These are phyloP conservation scores for Sicyos edulis DNA, from an alignment of 306 rosid genomes.

Conservation along the genomic window DNA sequence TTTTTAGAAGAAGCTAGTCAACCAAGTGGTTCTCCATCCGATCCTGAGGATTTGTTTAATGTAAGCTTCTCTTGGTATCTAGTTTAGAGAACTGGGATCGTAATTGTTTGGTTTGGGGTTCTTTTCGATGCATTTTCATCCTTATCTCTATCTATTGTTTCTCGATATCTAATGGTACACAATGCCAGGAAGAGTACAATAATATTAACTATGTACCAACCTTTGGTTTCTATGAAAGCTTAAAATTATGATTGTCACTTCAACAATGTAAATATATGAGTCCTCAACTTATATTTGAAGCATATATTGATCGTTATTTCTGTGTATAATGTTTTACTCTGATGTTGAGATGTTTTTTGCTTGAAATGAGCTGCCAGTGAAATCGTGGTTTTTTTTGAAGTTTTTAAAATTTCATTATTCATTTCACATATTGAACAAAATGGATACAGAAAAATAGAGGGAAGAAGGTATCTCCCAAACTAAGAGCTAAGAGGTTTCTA, in stretches of 20 bases:
- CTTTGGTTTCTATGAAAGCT: background rate
- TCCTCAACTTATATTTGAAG: background rate
- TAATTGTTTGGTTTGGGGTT: background rate
- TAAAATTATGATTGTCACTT: background rate
- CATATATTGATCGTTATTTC: background rate
- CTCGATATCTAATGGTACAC: background rate
- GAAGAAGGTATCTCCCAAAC: too few relatives aligned
- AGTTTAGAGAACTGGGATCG: conserved; percentile 6
- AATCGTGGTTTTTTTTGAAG: too few relatives aligned
- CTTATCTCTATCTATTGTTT: background rate
- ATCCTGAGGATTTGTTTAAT: background rate
- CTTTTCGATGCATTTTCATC: background rate
- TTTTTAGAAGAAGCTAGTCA: conserved; percentile 4
- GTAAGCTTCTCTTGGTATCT: conserved; percentile 13
- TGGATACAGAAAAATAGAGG: too few relatives aligned
- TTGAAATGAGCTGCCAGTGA: background rate
- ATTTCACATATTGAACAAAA: too few relatives aligned
- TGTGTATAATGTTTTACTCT: background rate
- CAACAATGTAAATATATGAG: background rate
- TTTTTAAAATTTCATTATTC: too few relatives aligned
- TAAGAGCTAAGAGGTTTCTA: background rate
- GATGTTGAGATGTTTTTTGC: background rate
- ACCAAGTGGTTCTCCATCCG: background rate
- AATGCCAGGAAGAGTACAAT: background rate
- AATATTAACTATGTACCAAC: background rate